Evolutionary conservation across 2,329 filamentous ascomycete genomes (phyloP).

Genomic region (Aspergillus eucalypticola): DNA sequence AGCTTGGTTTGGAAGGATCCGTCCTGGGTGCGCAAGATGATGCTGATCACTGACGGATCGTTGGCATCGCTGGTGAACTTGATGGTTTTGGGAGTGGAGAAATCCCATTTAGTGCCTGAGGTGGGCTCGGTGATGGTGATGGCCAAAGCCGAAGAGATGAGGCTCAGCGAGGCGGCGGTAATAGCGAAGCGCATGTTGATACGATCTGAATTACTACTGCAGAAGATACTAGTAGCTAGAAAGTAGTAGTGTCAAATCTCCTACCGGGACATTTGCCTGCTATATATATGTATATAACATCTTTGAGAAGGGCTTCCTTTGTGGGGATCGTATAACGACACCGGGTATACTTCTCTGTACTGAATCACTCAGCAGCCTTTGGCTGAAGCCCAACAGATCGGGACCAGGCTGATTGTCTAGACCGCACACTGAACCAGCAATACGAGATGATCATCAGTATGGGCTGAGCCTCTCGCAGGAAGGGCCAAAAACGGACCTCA

Average conservation of each 20-base stretch:
- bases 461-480: neutral
- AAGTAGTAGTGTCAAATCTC: too few relatives aligned
- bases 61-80: conserved; percentile 3
- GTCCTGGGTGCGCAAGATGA: neutral
- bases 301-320: too few relatives aligned
- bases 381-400: neutral
- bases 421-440: neutral
- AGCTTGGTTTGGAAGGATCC: conserved; percentile 7
- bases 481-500: neutral
- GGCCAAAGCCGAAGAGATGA: conserved; percentile 3
- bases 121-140: conserved; percentile 1
- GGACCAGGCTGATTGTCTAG: neutral
- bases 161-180: neutral
- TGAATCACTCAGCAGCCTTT: neutral
- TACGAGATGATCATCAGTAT: conserved; percentile 3
- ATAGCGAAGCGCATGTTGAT: conserved; percentile 1
- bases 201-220: neutral
- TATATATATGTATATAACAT: neutral
- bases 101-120: neutral
- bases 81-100: conserved; percentile 4
- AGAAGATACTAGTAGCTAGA: neutral
- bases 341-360: neutral
- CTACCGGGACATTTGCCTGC: neutral
- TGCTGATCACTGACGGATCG: neutral
- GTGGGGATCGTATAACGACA: neutral